These are phyloP conservation scores for Acarospora socialis DNA, from an alignment of 2,329 filamentous ascomycete genomes.

Conservation along the genomic window DNA sequence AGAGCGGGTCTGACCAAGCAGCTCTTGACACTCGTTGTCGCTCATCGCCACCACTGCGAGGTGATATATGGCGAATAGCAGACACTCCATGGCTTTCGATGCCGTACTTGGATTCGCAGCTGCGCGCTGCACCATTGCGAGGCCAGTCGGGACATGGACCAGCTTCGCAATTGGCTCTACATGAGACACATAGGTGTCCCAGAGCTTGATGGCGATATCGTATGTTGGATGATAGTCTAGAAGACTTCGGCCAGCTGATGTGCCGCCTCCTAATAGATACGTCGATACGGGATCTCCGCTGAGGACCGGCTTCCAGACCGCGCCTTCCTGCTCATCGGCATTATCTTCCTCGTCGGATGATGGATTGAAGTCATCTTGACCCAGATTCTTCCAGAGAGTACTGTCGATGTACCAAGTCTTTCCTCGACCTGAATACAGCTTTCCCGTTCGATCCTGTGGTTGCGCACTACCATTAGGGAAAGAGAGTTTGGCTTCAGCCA, in stretches of 20 bases:
- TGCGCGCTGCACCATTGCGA: constrained; percentile 19
- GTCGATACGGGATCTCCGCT: constrained; percentile 1
- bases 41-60: constrained; percentile 19
- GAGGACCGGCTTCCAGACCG: background rate
- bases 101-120: constrained; percentile 17
- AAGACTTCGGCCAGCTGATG: constrained; percentile 1
- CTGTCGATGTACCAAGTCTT: constrained; percentile 1
- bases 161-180: constrained; percentile 20
- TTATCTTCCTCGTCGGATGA: no score
- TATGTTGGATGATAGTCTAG: constrained; percentile 2
- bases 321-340: no score
- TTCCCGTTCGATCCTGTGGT: no score
- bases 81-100: constrained; percentile 23
- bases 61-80: constrained; percentile 20
- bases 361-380: constrained; percentile 1
- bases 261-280: background rate
- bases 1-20: constrained; percentile 19
- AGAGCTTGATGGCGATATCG: constrained; percentile 13
- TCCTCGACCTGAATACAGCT: background rate
- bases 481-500: background rate
- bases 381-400: constrained; percentile 2
- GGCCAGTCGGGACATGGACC: constrained; percentile 19
- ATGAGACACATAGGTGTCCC: constrained; percentile 18
- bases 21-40: constrained; percentile 21
- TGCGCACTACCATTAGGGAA: no score